Conservation (phyloP, 108 stramenopile species). For the Mediolabrus comicus region DNA sequence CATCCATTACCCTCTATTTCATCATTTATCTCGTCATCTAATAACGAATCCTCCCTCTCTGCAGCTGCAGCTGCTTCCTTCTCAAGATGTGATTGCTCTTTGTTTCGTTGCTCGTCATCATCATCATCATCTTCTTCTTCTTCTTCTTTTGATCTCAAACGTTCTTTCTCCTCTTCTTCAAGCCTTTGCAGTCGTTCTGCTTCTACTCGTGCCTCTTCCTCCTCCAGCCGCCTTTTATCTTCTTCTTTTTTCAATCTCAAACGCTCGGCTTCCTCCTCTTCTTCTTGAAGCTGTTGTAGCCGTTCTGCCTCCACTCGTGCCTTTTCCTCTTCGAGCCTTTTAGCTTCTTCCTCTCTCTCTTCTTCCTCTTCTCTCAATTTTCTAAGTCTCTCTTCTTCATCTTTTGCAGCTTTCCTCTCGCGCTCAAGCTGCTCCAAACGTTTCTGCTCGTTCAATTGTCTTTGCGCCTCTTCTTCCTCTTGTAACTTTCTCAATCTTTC, state of each 20-base stretch:
- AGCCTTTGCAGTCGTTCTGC: not conserved
- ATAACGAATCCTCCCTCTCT: conserved; percentile 4
- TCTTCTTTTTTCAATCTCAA: conserved; percentile 9
- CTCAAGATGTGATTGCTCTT: conserved; percentile 1
- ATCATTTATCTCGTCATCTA: conserved; percentile 5
- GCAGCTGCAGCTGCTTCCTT: conserved; percentile 3
- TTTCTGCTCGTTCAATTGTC: not conserved
- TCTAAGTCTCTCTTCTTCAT: conserved; percentile 2
- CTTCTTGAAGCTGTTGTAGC: not conserved
- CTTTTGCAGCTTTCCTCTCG: conserved; percentile 4
- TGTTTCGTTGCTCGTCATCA: not conserved
- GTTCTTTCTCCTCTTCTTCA: conserved; percentile 1
- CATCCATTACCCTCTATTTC: conserved; percentile 3
- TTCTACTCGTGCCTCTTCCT: conserved; percentile 14
- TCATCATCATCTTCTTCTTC: conserved; percentile 14
- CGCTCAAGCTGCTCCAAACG: not conserved
- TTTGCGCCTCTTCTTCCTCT: not conserved
- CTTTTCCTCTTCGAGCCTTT: conserved; percentile 3
- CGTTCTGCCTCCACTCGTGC: not conserved
- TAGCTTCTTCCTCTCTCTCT: not conserved
- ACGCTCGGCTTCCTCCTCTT: conserved; percentile 4
- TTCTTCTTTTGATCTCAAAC: not conserved
- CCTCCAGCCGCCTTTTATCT: not conserved
- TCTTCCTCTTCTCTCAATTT: conserved; percentile 2
- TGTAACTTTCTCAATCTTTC: not conserved